Evolutionary conservation across 2,329 filamentous ascomycete species (phyloP).

Genomic region (Pseudogymnoascus sp.): DNA sequence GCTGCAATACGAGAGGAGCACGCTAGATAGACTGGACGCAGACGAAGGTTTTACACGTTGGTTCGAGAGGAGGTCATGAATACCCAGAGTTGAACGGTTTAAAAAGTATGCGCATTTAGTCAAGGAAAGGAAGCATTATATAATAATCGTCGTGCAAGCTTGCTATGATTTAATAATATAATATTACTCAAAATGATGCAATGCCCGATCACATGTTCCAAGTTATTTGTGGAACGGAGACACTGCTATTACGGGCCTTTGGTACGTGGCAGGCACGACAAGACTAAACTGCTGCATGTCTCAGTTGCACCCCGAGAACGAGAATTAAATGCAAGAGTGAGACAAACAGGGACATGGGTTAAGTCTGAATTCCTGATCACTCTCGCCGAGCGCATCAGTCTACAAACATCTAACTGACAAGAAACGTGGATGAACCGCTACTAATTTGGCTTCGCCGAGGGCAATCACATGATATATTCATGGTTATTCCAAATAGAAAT

Average conservation of each 20-base stretch:
- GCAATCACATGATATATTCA: background rate
- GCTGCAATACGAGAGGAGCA: background rate
- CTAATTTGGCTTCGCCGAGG: background rate
- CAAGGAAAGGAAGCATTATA: background rate
- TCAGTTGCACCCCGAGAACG: too few species aligned
- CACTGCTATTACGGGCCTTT: background rate
- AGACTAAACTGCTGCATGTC: too few species aligned
- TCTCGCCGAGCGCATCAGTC: too few species aligned
- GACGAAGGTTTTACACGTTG: background rate
- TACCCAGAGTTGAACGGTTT: background rate
- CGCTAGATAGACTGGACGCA: background rate
- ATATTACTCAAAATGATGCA: background rate
- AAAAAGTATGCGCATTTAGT: background rate
- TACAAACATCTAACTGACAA: background rate
- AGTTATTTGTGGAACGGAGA: background rate
- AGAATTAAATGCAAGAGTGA: too few species aligned
- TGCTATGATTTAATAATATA: background rate
- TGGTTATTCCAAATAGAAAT: background rate
- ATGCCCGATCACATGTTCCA: background rate
- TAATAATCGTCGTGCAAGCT: background rate
- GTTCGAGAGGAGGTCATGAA: constrained; percentile 1
- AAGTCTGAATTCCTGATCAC: too few species aligned
- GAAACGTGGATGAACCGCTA: background rate
- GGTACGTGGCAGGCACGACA: too few species aligned
- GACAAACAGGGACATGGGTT: too few species aligned